Conservation (phyloP, 257 asterid genomes). For the Orobanche coerulescens region DNA sequence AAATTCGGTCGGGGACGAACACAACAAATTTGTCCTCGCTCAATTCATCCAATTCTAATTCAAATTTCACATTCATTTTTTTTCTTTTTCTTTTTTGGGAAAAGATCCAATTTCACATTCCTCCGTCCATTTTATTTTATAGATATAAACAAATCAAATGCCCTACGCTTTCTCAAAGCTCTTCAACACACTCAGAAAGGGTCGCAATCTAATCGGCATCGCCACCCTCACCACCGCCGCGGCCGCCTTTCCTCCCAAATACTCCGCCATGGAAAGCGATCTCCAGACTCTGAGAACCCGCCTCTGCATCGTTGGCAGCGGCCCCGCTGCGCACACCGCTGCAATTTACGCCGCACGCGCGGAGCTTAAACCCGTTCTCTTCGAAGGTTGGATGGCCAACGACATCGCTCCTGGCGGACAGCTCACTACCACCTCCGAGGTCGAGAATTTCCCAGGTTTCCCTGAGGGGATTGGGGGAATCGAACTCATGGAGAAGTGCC, state of each 20-base stretch:
- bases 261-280: constrained; percentile 47
- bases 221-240: constrained; percentile 33
- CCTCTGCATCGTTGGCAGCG: constrained; percentile 82
- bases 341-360: constrained; percentile 92
- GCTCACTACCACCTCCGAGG: constrained; percentile 86
- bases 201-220: constrained; percentile 39
- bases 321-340: constrained; percentile 98
- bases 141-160: no score
- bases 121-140: no score
- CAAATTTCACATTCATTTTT: no score
- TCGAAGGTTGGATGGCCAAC: constrained; percentile 97
- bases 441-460: constrained; percentile 89
- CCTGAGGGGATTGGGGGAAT: constrained; percentile 69
- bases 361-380: constrained; percentile 75
- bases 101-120: no score
- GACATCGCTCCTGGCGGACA: constrained; percentile 96
- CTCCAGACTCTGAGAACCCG: constrained; percentile 50
- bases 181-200: constrained; percentile 25
- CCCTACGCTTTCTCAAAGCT: constrained; percentile 32
- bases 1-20: no score
- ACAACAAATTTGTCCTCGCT: no score
- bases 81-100: no score
- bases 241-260: constrained; percentile 24
- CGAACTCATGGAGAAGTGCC: constrained; percentile 61
- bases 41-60: no score